Evolutionary conservation across 139 green algal genomes (phyloP).

Genomic region (Chlamydomonas asymmetrica): DNA sequence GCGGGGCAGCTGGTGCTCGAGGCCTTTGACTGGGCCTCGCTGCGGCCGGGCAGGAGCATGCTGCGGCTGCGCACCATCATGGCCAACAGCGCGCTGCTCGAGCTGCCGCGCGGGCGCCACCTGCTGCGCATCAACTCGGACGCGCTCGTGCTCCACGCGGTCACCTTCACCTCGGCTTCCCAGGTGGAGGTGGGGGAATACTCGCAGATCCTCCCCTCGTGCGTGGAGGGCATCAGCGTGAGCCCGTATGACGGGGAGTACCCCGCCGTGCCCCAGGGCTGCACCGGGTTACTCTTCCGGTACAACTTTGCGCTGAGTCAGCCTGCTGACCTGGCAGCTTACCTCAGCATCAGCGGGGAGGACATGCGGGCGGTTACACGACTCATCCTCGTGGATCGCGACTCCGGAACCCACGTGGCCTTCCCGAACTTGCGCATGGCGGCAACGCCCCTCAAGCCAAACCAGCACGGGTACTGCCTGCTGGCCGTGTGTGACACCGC

Average conservation of each 20-base stretch:
- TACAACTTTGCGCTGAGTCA: constrained; percentile 26
- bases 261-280: neutral
- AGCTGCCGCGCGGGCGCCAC: constrained; percentile 62
- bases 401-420: neutral
- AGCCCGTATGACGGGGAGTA: neutral
- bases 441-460: constrained; percentile 1
- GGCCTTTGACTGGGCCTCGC: constrained; percentile 35
- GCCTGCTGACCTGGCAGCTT: constrained; percentile 9
- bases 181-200: constrained; percentile 32
- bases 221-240: neutral
- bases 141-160: constrained; percentile 39
- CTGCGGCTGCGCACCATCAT: constrained; percentile 45
- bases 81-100: constrained; percentile 32
- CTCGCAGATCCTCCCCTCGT: constrained; percentile 4
- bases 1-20: constrained; percentile 46
- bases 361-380: constrained; percentile 28
- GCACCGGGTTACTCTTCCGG: constrained; percentile 16
- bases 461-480: constrained; percentile 37
- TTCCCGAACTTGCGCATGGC: constrained; percentile 26
- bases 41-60: constrained; percentile 29
- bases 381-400: constrained; percentile 44
- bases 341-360: constrained; percentile 38
- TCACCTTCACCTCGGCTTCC: constrained; percentile 35
- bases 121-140: constrained; percentile 48
- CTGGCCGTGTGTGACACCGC: constrained; percentile 33